Conservation (phyloP, 169 alveolate genomes). For the Eimeria necatrix region DNA sequence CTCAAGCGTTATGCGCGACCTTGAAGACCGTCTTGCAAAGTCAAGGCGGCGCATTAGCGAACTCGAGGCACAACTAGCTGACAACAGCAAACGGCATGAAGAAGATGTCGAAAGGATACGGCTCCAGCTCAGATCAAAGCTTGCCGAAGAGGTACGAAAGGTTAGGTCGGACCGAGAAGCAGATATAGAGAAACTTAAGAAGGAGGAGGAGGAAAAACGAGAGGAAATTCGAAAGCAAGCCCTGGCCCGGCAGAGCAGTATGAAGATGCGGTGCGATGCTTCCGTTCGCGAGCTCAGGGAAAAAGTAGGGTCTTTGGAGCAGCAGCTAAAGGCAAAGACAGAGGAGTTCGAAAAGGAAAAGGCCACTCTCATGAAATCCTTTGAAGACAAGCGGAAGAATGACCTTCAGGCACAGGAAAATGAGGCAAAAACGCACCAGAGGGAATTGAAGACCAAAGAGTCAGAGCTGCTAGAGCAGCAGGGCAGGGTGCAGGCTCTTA, state of each 20-base stretch:
- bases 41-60: conserved; percentile 43
- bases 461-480: conserved; percentile 62
- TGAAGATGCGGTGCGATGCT: conserved; percentile 72
- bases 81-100: conserved; percentile 15
- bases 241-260: conserved; percentile 70
- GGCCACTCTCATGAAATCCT: background rate
- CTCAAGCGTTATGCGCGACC: background rate
- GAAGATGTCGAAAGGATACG: conserved; percentile 58
- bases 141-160: conserved; percentile 34
- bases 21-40: conserved; percentile 45
- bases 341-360: conserved; percentile 49
- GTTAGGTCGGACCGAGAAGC: conserved; percentile 32
- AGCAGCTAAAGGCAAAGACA: conserved; percentile 5
- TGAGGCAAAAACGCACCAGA: conserved; percentile 49
- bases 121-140: background rate
- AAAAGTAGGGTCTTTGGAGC: conserved; percentile 33
- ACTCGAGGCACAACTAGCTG: conserved; percentile 42
- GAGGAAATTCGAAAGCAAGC: conserved; percentile 50
- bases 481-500: conserved; percentile 75
- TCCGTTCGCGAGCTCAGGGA: conserved; percentile 61
- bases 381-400: conserved; percentile 55
- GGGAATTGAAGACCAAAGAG: conserved; percentile 34
- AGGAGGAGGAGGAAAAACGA: conserved; percentile 29
- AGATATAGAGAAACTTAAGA: conserved; percentile 24
- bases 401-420: conserved; percentile 26